phyloP scores from a whole-genome alignment of 2,329 filamentous ascomycete species.

The Diaporthe sp. region DNA sequence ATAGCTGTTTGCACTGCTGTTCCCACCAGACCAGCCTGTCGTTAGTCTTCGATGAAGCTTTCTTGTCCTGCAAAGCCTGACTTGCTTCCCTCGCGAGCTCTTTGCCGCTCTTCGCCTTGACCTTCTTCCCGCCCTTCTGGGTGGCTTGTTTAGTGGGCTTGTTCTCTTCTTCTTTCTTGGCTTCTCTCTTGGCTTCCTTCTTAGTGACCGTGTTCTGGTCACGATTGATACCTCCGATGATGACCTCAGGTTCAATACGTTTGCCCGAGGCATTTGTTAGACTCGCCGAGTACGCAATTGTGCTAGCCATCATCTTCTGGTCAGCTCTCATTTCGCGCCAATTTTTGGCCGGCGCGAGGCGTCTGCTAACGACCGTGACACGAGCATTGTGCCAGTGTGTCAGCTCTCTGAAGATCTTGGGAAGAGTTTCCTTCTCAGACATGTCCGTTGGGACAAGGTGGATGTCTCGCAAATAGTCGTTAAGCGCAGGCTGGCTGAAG shows the following conservation, averaged over 20 bases:
- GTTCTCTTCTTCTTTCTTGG: constrained; percentile 43
- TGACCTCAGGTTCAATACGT: constrained; percentile 72
- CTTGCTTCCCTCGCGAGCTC: constrained; percentile 53
- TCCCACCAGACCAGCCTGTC: constrained; percentile 58
- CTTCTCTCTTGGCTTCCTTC: constrained; percentile 38
- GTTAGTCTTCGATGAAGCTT: constrained; percentile 45
- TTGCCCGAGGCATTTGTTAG: constrained; percentile 75
- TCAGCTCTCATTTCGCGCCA: constrained; percentile 60
- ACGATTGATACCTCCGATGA: constrained; percentile 59
- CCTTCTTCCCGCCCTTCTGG: constrained; percentile 44
- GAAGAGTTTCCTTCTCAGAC: constrained; percentile 41
- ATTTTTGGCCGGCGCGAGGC: constrained; percentile 42
- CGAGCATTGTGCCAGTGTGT: constrained; percentile 75
- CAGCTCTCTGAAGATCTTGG: constrained; percentile 60
- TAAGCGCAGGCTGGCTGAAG: constrained; percentile 61
- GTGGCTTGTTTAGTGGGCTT: constrained; percentile 32
- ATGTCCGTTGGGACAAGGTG: constrained; percentile 50
- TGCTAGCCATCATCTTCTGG: constrained; percentile 76
- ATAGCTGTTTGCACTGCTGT: constrained; percentile 57
- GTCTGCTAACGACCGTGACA: constrained; percentile 59
- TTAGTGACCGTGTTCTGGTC: constrained; percentile 39
- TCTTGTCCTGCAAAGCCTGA: constrained; percentile 51
- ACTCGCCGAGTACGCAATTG: constrained; percentile 77
- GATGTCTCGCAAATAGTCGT: constrained; percentile 59
- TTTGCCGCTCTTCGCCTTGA: constrained; percentile 48